Conservation (phyloP, 1,284 basidiomycete species). For the Heterobasidion parviporum region DNA sequence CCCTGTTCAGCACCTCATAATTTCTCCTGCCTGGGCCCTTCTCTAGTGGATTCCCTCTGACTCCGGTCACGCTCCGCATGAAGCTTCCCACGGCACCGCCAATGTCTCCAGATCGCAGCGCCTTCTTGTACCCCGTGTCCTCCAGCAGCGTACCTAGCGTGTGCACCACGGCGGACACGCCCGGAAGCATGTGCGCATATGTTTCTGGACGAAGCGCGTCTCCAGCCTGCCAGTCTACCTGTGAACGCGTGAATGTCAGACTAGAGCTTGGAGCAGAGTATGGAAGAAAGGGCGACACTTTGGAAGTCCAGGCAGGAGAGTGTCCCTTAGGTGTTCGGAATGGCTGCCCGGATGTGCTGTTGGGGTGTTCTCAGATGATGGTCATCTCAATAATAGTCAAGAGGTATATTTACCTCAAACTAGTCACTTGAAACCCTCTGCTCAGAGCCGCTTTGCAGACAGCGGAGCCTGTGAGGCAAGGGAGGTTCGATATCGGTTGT, state of each 20-base stretch:
- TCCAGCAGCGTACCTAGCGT: slow-evolving; percentile 93
- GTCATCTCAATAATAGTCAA: too few species aligned
- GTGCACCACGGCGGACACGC: slow-evolving; percentile 78
- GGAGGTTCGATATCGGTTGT: neutral
- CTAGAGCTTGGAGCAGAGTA: neutral
- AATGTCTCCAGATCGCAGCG: slow-evolving; percentile 51
- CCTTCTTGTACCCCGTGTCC: slow-evolving; percentile 73
- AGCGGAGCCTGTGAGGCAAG: slow-evolving; percentile 64
- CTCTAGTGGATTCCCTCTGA: slow-evolving; percentile 59
- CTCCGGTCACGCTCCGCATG: slow-evolving; percentile 25
- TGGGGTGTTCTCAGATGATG: neutral
- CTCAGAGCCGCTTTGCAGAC: slow-evolving; percentile 83
- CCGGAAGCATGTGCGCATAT: slow-evolving; percentile 63
- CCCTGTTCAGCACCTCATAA: slow-evolving; percentile 84
- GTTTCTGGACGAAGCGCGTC: slow-evolving; percentile 72
- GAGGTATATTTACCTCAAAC: slow-evolving; percentile 60
- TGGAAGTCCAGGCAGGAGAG: slow-evolving; percentile 76
- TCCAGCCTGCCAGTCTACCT: slow-evolving; percentile 81
- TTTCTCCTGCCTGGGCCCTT: slow-evolving; percentile 30
- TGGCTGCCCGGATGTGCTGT: slow-evolving; percentile 79
- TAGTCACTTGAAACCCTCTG: slow-evolving; percentile 81
- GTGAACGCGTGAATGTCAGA: slow-evolving; percentile 4
- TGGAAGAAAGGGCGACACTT: slow-evolving; percentile 31
- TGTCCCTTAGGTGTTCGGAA: slow-evolving; percentile 87
- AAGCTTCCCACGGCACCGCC: slow-evolving; percentile 45